Evolutionary conservation across 2,329 filamentous ascomycete genomes (phyloP), one percentile per base, ranked within the genome.

Genomic region (Cercospora beticola): DNA sequence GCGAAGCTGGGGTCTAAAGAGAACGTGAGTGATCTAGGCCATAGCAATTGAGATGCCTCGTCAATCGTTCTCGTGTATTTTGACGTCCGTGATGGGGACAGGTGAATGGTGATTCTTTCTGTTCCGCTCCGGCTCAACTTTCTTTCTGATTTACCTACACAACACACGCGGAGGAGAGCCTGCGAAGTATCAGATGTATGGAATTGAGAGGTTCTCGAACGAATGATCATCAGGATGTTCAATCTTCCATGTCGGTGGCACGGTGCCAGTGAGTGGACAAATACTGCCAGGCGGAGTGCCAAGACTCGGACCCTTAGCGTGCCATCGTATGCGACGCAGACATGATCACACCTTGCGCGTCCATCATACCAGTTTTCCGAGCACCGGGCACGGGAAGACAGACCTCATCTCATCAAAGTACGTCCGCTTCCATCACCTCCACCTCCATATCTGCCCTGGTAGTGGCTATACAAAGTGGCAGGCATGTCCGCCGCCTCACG

Each of bases 341-440:
- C 40, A 61, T 43, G 21, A 43, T 61, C 58, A 61, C 58, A 61
- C 33, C 58, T 23, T 61, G 31, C 33, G 58, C 21, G 30, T 23
- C 33, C 21, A 26, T 56, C 31, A 64, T 64, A 64, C 62, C 62
- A 56, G 49, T 64, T 57, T 40, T 46, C 14, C 61, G 49, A 49
- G 18, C 52, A 31, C 36, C 60, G n/a, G 30, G 33, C 9, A 54
- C n/a, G 10, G 49, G 23, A 16, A 56, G 23, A 30, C 30, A 54
- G 43, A 57, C 62, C 46, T 56, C 46, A 57, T 57, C 28, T 18
- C 62, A 57, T 64, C 62, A 56, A 7, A 36, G 62, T 64, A 64
- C 30, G 62, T 64, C 49, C 49, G 49, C 23, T 56, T 36, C 5
- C 54, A n/a, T 26, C 46, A 36, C 40, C 36, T 40, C 30, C 62